Base-by-base conservation (phyloP, 305 asterid genomes). In the Fraxinus platypoda region DNA sequence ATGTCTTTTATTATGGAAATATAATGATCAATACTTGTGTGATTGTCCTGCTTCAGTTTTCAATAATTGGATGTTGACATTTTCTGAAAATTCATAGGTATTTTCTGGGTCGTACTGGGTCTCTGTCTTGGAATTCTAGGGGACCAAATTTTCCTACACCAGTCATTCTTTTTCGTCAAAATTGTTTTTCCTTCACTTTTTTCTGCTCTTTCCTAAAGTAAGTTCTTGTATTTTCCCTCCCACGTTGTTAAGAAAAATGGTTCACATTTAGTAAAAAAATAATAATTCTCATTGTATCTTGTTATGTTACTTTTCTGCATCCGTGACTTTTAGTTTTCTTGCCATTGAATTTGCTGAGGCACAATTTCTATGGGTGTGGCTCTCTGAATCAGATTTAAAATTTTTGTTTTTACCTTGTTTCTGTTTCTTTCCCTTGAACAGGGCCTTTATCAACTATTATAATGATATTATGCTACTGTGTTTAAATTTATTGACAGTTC, bases 131-230 rank as follows among this genome's bases (percentile, higher is more conserved):
- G 73, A 75, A 8, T 46, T 82, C 79, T 31, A 25, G 77, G 82
- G 74, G 81, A 31, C 85, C 38, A 77, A 80, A 72, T 62, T 81
- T 46, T 25, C 9, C 73, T 54, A 46, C 80, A 78, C 78, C 80
- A 12, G 59, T 26, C 8, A 12, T 43, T 76, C 41, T 76, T 26
- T 31, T 15, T 26, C 72, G 23, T 74, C 73, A 25, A 25, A 2
- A 25, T 62, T 4, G 28, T 19, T 41, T 8, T 80, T n/a, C 52
- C 17, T 41, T 41, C 0, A 41, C 52, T 2, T 41, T 35, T 30
- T 62, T 57, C 73, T 76, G 41, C 72, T 57, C 80, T 38, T 54
- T 75, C 6, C 52, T 75, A 64, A 70, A 64, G 73, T 72, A 78
- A 73, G 7, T 80, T 74, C 4, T 59, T 46, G 38, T 38, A 0